These are phyloP conservation scores for Hypholoma fasciculare DNA, from an alignment of 768 basidiomycete genomes.

Conservation along the genomic window DNA sequence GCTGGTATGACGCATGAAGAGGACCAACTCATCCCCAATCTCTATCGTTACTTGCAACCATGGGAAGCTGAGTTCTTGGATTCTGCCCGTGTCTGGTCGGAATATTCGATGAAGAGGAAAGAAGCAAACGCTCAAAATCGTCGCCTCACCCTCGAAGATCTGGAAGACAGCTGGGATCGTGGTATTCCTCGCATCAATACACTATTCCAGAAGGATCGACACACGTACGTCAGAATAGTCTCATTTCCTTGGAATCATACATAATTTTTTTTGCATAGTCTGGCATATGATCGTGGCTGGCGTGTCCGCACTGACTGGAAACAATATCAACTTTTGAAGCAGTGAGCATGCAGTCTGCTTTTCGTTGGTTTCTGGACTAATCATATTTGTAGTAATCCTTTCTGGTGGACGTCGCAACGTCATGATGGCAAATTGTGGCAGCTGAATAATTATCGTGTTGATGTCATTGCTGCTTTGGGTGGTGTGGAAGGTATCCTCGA, in stretches of 20 bases:
- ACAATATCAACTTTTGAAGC: conserved; percentile 91
- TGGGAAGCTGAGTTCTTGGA: conserved; percentile 99
- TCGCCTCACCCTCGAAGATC: conserved; percentile 93
- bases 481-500: conserved; percentile 97
- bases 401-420: conserved; percentile 99
- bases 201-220: conserved; percentile 97
- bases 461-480: conserved; percentile 96
- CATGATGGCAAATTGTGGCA: conserved; percentile 98
- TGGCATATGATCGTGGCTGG: conserved; percentile 99
- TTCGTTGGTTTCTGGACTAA: not conserved
- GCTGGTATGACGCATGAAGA: conserved; percentile 98
- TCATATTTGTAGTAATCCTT: conserved; percentile 70
- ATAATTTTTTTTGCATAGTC: conserved; percentile 33
- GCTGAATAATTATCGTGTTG: conserved; percentile 97
- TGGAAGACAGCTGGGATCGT: conserved; percentile 98
- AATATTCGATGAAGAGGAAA: conserved; percentile 99
- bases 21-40: conserved; percentile 93
- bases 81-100: conserved; percentile 98
- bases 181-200: conserved; percentile 99
- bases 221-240: conserved; percentile 56
- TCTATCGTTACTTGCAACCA: conserved; percentile 95
- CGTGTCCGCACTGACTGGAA: conserved; percentile 98
- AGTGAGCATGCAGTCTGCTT: conserved; percentile 47
- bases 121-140: conserved; percentile 99
- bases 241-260: not conserved